Evolutionary conservation across 352 stramenopile species (phyloP), one percentile per base, ranked within the genome.

Genomic region (Pythium aristosporum): DNA sequence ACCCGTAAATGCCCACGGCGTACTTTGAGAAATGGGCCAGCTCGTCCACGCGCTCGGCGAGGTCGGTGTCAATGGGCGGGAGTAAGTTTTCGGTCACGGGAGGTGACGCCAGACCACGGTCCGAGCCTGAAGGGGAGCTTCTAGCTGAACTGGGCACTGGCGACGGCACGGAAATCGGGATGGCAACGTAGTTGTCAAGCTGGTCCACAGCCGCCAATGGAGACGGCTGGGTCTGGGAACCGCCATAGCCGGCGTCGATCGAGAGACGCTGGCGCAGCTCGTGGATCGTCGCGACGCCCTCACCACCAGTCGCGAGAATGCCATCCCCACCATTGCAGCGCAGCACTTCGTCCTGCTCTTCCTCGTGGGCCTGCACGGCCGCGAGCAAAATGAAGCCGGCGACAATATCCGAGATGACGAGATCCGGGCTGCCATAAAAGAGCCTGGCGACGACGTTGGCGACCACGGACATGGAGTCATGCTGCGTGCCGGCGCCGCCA

Each of bases 321-420:
- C 23, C 37, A n/a, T 46, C 18, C 15, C 28, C 18, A 21, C 28
- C 18, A 32, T 18, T 9, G 21, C 36, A 36, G 63, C 58, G 3
- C 63, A 5, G 32, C 16, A 57, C 68, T 67, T 57, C 57, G 28
- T 72, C 67, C 1, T 65, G 61, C 20, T 69, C 60, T 58, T 91
- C 82, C 63, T 96, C 87, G 49, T 94, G 79, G 23, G 85, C 84
- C 43, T 96, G 87, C 5, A 96, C 85, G 1, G 85, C 85, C 0
- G 85, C 85, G 3, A 96, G 54, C 21, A 96, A 59, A 36, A 96
- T 83, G 55, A 94, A 96, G 1, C 87, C 87, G 0, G 87, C 87
- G 28, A 94, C 77, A 58, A 96, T 93, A 55, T 96, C 87, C 61
- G 87, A 96, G 41, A 94, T 89, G 18, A 96, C 87, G 34, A 96